Evolutionary conservation across 176 grass and related monocot species (phyloP).

Genomic region (Aegilops tauschii): DNA sequence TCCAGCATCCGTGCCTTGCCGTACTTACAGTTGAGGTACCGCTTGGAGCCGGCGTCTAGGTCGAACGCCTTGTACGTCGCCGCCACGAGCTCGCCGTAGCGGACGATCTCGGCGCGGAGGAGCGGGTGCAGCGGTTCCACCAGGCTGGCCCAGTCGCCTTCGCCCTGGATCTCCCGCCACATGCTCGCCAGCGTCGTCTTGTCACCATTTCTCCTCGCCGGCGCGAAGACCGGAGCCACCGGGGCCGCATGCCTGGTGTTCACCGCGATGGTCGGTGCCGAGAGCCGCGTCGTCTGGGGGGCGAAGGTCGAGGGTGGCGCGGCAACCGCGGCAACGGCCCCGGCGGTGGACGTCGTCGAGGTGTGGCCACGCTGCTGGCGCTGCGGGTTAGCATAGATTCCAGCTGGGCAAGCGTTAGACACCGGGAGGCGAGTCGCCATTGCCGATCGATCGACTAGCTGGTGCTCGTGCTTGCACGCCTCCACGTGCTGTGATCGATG

Average conservation of each 20-base stretch:
- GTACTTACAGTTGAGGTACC: slow-evolving; percentile 80
- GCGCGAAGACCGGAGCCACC: background rate
- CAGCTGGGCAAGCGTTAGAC: background rate
- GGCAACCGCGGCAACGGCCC: slow-evolving; percentile 4
- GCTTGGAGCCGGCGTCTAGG: slow-evolving; percentile 49
- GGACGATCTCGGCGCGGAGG: slow-evolving; percentile 66
- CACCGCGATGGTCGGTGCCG: background rate
- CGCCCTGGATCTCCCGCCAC: slow-evolving; percentile 78
- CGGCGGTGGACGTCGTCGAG: slow-evolving; percentile 14
- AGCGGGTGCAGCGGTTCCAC: slow-evolving; percentile 63
- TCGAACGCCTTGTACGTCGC: slow-evolving; percentile 84
- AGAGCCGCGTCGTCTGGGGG: slow-evolving; percentile 22
- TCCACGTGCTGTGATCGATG: background rate
- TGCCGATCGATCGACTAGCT: background rate
- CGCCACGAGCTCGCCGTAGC: slow-evolving; percentile 73
- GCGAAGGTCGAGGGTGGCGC: background rate
- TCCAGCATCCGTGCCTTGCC: slow-evolving; percentile 63
- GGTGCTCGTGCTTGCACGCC: background rate
- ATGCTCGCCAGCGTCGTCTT: slow-evolving; percentile 27
- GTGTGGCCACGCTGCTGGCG: slow-evolving; percentile 8
- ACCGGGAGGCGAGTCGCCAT: slow-evolving; percentile 30
- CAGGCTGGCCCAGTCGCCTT: slow-evolving; percentile 52
- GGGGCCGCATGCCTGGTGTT: slow-evolving; percentile 14
- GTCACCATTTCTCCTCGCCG: background rate
- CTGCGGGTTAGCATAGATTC: background rate